phyloP scores from a whole-genome alignment of 2,329 filamentous ascomycete species.

The Beauveria pseudobassiana region DNA sequence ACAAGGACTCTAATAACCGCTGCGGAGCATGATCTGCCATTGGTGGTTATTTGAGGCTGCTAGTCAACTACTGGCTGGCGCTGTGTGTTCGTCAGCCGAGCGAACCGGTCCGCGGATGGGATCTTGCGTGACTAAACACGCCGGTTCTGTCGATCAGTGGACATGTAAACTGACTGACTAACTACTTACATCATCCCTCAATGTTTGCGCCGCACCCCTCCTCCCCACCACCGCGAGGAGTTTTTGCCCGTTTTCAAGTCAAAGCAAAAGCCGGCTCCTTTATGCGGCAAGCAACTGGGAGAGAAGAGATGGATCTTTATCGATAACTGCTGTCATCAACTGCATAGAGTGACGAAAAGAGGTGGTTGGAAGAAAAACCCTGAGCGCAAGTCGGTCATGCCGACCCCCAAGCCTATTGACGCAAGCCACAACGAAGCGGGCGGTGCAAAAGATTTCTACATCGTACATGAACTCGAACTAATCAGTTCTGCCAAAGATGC shows the following conservation, averaged over 20 bases:
- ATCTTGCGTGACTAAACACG: not conserved
- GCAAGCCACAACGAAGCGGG: not conserved
- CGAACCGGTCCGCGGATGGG: not conserved
- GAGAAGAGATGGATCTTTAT: no score
- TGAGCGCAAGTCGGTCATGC: not conserved
- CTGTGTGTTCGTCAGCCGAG: not conserved
- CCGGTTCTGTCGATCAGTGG: not conserved
- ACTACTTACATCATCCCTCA: no score
- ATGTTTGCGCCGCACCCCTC: no score
- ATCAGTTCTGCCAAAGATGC: not conserved
- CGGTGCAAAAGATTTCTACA: not conserved
- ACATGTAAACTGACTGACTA: no score
- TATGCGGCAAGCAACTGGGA: no score
- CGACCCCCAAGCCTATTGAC: not conserved
- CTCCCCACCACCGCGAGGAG: no score
- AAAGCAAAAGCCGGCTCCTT: no score
- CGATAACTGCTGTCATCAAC: not conserved
- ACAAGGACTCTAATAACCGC: no score
- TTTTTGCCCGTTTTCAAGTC: no score
- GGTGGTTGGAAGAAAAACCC: not conserved
- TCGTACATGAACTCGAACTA: not conserved
- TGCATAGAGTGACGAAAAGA: not conserved
- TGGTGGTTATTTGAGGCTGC: not conserved
- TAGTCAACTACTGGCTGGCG: not conserved
- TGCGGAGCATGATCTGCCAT: not conserved